phyloP scores from a whole-genome alignment of 2,329 filamentous ascomycete species.

The Fusarium nematophilum region DNA sequence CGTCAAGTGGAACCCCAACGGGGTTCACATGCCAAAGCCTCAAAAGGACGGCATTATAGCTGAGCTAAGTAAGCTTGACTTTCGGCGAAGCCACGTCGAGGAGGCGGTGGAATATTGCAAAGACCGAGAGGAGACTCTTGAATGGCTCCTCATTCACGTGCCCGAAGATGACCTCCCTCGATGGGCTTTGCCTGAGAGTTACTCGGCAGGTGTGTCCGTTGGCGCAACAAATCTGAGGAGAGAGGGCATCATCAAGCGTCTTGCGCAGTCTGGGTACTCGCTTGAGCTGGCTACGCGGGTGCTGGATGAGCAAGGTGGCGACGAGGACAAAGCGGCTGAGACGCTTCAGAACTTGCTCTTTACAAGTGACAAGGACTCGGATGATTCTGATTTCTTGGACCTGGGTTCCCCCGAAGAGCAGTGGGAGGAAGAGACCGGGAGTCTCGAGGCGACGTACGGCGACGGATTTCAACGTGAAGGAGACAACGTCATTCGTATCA shows the following conservation, averaged over 20 bases:
- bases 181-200: slow-evolving; percentile 92
- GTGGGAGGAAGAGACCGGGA: slow-evolving; percentile 89
- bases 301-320: slow-evolving; percentile 74
- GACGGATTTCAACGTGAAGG: slow-evolving; percentile 74
- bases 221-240: slow-evolving; percentile 83
- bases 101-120: slow-evolving; percentile 91
- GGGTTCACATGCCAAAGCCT: slow-evolving; percentile 69
- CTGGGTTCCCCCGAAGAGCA: slow-evolving; percentile 67
- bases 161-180: slow-evolving; percentile 95
- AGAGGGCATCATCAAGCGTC: slow-evolving; percentile 84
- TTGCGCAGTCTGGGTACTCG: slow-evolving; percentile 87
- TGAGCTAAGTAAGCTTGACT: slow-evolving; percentile 82
- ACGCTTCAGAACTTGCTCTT: slow-evolving; percentile 72
- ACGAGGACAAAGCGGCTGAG: slow-evolving; percentile 83
- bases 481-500: slow-evolving; percentile 75
- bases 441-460: slow-evolving; percentile 87
- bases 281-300: slow-evolving; percentile 83
- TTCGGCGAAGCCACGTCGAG: slow-evolving; percentile 88
- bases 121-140: slow-evolving; percentile 89
- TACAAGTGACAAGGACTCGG: slow-evolving; percentile 15
- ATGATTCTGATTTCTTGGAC: slow-evolving; percentile 56
- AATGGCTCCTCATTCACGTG: slow-evolving; percentile 97
- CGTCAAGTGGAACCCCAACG: slow-evolving; percentile 88
- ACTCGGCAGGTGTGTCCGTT: slow-evolving; percentile 89
- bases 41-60: slow-evolving; percentile 72